phyloP scores from a whole-genome alignment of 768 basidiomycete genomes.

The Tylopilus intermedius region DNA sequence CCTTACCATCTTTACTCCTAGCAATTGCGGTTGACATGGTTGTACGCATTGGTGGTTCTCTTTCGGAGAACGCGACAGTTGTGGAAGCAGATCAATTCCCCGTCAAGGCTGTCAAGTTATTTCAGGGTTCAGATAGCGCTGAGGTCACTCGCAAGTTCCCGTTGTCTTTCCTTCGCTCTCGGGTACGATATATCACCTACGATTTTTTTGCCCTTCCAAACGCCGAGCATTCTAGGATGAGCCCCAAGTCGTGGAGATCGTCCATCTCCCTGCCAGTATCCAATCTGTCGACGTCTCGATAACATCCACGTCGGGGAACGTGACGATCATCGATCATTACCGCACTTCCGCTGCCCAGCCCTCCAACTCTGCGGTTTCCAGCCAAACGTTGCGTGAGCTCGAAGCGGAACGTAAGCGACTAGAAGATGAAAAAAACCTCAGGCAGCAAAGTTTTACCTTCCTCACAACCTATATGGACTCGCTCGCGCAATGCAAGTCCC shows the following conservation, averaged over 20 bases:
- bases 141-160: conserved; percentile 21
- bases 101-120: conserved; percentile 20
- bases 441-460: conserved; percentile 19
- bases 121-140: conserved; percentile 8
- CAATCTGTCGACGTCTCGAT: conserved; percentile 12
- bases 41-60: not conserved
- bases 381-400: conserved; percentile 4
- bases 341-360: not conserved
- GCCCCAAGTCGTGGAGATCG: conserved; percentile 14
- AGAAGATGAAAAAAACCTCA: conserved; percentile 17
- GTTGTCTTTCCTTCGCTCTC: conserved; percentile 9
- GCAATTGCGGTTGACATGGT: not conserved
- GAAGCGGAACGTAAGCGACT: conserved; percentile 10
- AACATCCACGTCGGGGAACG: conserved; percentile 5
- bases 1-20: not conserved
- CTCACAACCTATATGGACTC: conserved; percentile 27
- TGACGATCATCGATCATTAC: conserved; percentile 17
- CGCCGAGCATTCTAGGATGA: conserved; percentile 10
- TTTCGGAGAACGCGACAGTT: conserved; percentile 1
- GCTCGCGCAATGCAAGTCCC: conserved; percentile 20
- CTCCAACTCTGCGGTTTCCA: not conserved
- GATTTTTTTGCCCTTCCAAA: not conserved
- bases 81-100: conserved; percentile 12
- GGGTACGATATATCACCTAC: not conserved
- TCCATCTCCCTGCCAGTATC: conserved; percentile 10